phyloP scores from a whole-genome alignment of 495 filamentous ascomycete genomes.

The Acidomyces sp. region DNA sequence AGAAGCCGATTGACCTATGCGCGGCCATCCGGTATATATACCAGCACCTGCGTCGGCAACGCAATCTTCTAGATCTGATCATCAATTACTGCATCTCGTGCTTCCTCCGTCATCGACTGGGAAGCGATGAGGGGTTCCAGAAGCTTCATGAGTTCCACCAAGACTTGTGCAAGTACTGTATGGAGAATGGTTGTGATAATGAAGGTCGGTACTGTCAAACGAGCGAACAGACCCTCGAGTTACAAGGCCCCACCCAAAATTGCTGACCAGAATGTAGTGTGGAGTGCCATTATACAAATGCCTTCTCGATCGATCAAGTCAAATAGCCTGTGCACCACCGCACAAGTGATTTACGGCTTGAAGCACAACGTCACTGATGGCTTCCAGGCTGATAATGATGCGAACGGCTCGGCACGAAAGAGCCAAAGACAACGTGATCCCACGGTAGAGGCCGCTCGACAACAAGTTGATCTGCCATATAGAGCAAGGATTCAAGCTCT shows the following conservation, averaged over 20 bases:
- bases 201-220: constrained; percentile 28
- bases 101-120: constrained; percentile 23
- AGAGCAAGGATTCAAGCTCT: too few species aligned
- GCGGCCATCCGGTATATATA: constrained; percentile 25
- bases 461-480: too few species aligned
- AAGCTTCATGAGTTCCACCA: constrained; percentile 23
- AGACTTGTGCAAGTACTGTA: constrained; percentile 21
- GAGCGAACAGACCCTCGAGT: too few species aligned
- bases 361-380: constrained; percentile 5
- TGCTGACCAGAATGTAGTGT: constrained; percentile 7
- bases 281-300: constrained; percentile 17
- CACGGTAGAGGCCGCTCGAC: too few species aligned
- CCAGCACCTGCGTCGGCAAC: constrained; percentile 15
- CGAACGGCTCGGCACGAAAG: neutral
- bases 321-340: too few species aligned
- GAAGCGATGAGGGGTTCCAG: constrained; percentile 18
- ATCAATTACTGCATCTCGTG: constrained; percentile 26
- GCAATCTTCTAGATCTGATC: constrained; percentile 21
- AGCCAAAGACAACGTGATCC: too few species aligned
- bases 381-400: constrained; percentile 6
- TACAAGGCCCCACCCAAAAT: neutral
- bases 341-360: constrained; percentile 7
- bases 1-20: constrained; percentile 22
- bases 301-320: too few species aligned
- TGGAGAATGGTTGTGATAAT: constrained; percentile 20